phyloP scores from a whole-genome alignment of 306 rosid genomes.

The Ormosia semicastrata region DNA sequence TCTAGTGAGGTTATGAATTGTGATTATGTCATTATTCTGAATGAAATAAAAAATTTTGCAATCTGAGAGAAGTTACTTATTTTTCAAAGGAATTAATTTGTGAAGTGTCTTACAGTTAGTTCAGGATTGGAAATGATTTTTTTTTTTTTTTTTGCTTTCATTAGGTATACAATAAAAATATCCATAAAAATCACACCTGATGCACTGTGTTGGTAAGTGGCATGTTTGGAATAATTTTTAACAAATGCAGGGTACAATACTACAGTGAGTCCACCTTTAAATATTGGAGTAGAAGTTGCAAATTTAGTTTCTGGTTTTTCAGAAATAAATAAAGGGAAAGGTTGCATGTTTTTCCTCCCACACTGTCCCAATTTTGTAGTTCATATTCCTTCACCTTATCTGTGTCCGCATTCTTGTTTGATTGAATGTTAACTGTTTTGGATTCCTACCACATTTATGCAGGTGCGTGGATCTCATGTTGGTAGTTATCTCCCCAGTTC shows the following conservation, averaged over 20 bases:
- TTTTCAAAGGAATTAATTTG: too few species aligned
- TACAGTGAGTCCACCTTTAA: neutral
- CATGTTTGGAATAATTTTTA: neutral
- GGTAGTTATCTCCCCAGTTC: slow-evolving; percentile 86
- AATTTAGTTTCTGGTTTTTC: neutral
- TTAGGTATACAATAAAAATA: neutral
- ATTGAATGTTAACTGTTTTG: neutral
- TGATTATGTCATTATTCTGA: neutral
- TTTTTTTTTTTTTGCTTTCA: neutral
- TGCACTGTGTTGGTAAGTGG: neutral
- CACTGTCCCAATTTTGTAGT: neutral
- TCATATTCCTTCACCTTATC: slow-evolving; percentile 4
- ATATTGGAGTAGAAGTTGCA: neutral
- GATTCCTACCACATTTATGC: slow-evolving; percentile 29
- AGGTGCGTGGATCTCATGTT: slow-evolving; percentile 94
- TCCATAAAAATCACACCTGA: slow-evolving; percentile 1
- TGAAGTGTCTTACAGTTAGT: neutral
- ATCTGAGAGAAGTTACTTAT: neutral
- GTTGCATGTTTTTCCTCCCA: neutral
- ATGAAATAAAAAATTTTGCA: neutral
- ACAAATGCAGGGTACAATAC: neutral
- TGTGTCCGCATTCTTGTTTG: neutral
- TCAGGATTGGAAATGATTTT: neutral
- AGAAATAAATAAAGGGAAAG: neutral
- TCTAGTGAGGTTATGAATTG: neutral